Evolutionary conservation across 176 grass and related monocot species (phyloP).

Genomic region (Lolium perenne): DNA sequence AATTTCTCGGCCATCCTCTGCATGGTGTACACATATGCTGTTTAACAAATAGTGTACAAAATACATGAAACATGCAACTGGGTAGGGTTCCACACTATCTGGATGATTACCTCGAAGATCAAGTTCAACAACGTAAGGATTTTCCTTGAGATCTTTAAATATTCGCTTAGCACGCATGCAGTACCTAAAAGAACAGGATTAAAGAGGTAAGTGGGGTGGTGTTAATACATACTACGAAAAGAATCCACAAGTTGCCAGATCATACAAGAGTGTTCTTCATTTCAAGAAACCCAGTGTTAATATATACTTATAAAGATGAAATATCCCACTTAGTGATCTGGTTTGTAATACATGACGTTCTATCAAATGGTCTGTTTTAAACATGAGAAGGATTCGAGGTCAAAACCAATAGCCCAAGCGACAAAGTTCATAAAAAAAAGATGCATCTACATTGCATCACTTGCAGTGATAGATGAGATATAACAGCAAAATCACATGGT

Average conservation of each 20-base stretch:
- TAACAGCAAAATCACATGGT: not conserved
- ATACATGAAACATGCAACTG: not conserved
- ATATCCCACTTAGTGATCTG: not conserved
- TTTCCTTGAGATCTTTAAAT: constrained; percentile 81
- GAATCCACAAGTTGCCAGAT: not conserved
- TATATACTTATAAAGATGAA: no score
- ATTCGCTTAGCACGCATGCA: constrained; percentile 71
- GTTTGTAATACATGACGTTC: not conserved
- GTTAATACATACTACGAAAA: not conserved
- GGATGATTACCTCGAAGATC: constrained; percentile 81
- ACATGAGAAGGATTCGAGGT: not conserved
- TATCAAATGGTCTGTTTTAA: not conserved
- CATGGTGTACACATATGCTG: constrained; percentile 29
- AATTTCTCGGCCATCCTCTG: constrained; percentile 79
- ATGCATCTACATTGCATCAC: not conserved
- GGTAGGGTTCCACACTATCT: not conserved
- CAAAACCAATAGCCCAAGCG: not conserved
- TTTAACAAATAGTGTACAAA: constrained; percentile 12
- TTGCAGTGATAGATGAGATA: not conserved
- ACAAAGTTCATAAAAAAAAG: not conserved
- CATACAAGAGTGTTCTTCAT: constrained; percentile 16
- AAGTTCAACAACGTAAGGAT: constrained; percentile 83
- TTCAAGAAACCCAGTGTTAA: not conserved
- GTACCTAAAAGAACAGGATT: constrained; percentile 58
- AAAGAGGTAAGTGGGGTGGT: not conserved